Percentiles rank a stretch among this genome's conserved stretches.
These are phyloP conservation scores for Penicillium sp. DNA, from an alignment of 2,329 filamentous ascomycete genomes.

Conservation along the genomic window DNA sequence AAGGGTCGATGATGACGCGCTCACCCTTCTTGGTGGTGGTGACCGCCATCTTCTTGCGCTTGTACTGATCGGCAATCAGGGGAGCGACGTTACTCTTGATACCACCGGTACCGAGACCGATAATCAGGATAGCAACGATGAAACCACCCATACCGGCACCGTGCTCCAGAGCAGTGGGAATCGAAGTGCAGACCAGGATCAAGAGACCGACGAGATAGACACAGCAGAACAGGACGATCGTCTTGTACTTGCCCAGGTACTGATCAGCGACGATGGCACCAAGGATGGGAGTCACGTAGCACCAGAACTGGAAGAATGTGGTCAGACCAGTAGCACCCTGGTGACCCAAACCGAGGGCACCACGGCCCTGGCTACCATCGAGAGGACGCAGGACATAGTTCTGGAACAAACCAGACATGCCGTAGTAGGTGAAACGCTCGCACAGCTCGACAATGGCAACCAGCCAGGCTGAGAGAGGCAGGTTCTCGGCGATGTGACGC, in stretches of 20 bases:
- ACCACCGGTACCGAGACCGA: conserved; percentile 68
- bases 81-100: conserved; percentile 69
- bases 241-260: conserved; percentile 64
- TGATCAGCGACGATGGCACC: conserved; percentile 64
- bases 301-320: conserved; percentile 61
- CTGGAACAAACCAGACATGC: conserved; percentile 58
- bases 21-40: conserved; percentile 51
- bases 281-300: conserved; percentile 61
- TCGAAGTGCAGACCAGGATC: conserved; percentile 59
- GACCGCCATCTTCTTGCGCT: conserved; percentile 57
- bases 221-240: conserved; percentile 59
- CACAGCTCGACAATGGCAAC: conserved; percentile 61
- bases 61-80: conserved; percentile 68
- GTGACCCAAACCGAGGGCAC: conserved; percentile 50
- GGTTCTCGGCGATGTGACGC: conserved; percentile 58
- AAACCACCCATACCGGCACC: conserved; percentile 60
- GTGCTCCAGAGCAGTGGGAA: conserved; percentile 55
- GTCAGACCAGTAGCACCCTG: conserved; percentile 54
- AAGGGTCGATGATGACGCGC: conserved; percentile 67
- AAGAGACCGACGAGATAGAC: conserved; percentile 63
- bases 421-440: conserved; percentile 64
- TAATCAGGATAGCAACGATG: conserved; percentile 61
- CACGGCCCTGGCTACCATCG: conserved; percentile 44
- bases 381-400: conserved; percentile 56
- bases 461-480: conserved; percentile 60